phyloP scores from a whole-genome alignment of 2,329 filamentous ascomycete species.

The Penicillium janthinellum region DNA sequence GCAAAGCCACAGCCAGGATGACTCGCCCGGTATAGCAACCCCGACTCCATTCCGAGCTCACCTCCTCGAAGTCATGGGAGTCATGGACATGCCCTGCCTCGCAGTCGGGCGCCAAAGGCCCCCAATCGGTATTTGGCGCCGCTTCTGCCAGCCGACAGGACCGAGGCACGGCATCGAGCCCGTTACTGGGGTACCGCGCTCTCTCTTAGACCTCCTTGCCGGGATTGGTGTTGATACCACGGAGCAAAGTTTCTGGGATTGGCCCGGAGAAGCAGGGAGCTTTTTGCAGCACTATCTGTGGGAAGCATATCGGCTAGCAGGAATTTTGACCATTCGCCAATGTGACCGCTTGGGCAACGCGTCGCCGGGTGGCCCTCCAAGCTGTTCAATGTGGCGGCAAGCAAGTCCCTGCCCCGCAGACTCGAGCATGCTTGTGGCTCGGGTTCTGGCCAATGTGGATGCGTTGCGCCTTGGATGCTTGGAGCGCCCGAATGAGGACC shows the following conservation, averaged over 20 bases:
- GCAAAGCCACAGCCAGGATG: slow-evolving; percentile 18
- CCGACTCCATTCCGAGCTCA: slow-evolving; percentile 25
- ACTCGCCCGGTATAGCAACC: background rate
- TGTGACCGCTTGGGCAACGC: background rate
- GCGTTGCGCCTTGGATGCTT: slow-evolving; percentile 26
- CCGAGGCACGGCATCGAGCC: slow-evolving; percentile 24
- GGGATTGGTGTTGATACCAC: slow-evolving; percentile 26
- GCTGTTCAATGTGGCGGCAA: slow-evolving; percentile 8
- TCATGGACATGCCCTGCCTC: slow-evolving; percentile 35
- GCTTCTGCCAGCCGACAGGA: slow-evolving; percentile 24
- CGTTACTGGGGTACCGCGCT: slow-evolving; percentile 32
- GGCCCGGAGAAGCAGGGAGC: slow-evolving; percentile 29
- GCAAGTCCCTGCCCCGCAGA: slow-evolving; percentile 12
- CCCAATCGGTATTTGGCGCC: slow-evolving; percentile 32
- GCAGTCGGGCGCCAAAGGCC: slow-evolving; percentile 29
- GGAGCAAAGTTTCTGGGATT: slow-evolving; percentile 34
- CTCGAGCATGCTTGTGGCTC: slow-evolving; percentile 21
- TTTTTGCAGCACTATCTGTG: slow-evolving; percentile 33
- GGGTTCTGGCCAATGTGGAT: slow-evolving; percentile 30
- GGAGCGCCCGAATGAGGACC: slow-evolving; percentile 20
- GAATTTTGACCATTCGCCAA: slow-evolving; percentile 28
- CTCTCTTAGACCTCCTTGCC: slow-evolving; percentile 32
- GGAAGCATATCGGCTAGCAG: slow-evolving; percentile 34
- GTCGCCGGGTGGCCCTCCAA: background rate
- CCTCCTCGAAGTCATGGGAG: slow-evolving; percentile 35